These are phyloP conservation scores for Saccharomycopsis sp. DNA, from an alignment of 805 yeast genomes.

Conservation along the genomic window DNA sequence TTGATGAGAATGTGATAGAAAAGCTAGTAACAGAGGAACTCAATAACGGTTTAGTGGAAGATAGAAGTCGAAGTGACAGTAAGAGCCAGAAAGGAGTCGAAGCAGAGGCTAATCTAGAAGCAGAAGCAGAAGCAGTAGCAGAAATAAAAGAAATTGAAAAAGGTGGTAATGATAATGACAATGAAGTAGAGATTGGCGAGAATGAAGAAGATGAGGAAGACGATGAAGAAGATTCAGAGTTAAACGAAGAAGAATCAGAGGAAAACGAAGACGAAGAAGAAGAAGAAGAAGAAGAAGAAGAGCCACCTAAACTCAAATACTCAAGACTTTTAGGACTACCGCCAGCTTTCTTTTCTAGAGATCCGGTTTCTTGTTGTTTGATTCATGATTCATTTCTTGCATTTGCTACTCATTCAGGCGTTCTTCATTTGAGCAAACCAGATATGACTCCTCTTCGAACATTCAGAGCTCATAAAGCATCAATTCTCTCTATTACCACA, in stretches of 20 bases:
- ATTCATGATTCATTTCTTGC: conserved; percentile 52
- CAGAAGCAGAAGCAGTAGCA: neutral
- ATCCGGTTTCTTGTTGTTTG: conserved; percentile 65
- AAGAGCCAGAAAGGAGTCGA: neutral
- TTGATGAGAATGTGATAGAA: no score
- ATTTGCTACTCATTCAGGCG: conserved; percentile 87
- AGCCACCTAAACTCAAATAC: conserved; percentile 67
- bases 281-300: conserved; percentile 17
- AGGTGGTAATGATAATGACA: conserved; percentile 1
- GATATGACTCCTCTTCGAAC: conserved; percentile 57
- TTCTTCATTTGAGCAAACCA: conserved; percentile 55
- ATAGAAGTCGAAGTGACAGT: no score
- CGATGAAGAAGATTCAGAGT: conserved; percentile 20
- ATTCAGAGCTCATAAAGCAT: conserved; percentile 75
- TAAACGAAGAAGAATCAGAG: conserved; percentile 17
- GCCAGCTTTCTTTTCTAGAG: conserved; percentile 55
- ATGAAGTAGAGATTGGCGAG: conserved; percentile 10
- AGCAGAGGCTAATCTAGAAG: neutral
- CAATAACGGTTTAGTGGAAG: no score
- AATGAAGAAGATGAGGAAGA: conserved; percentile 20
- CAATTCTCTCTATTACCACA: conserved; percentile 60
- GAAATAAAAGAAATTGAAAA: neutral
- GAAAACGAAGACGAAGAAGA: conserved; percentile 24
- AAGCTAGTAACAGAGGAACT: no score
- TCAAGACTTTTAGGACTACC: conserved; percentile 62